phyloP scores from a whole-genome alignment of 768 basidiomycete genomes.

The Galerina marginata region DNA sequence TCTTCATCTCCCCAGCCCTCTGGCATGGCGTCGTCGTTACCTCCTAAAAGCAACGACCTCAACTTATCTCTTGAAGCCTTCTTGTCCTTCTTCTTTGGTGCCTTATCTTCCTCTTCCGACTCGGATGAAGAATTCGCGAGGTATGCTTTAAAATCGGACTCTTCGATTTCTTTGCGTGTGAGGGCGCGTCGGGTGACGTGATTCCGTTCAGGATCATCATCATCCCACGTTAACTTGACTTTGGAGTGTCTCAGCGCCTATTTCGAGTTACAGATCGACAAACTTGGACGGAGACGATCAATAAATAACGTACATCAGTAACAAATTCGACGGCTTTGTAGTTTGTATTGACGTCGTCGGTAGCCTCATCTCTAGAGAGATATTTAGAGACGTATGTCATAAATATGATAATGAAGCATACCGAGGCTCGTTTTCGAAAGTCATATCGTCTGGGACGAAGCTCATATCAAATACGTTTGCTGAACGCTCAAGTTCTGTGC shows the following conservation, averaged over 20 bases:
- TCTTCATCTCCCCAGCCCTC: slow-evolving; percentile 80
- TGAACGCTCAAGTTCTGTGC: slow-evolving; percentile 94
- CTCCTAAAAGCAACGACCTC: slow-evolving; percentile 75
- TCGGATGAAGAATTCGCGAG: slow-evolving; percentile 75
- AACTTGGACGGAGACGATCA: neutral
- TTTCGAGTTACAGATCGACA: neutral
- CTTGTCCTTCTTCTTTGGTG: slow-evolving; percentile 35
- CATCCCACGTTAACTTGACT: slow-evolving; percentile 98
- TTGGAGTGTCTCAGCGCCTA: slow-evolving; percentile 97
- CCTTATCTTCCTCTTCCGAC: slow-evolving; percentile 55
- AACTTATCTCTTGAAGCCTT: slow-evolving; percentile 67
- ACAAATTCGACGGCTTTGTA: slow-evolving; percentile 88
- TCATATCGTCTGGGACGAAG: slow-evolving; percentile 90
- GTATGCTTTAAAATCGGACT: slow-evolving; percentile 86
- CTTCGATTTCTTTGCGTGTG: slow-evolving; percentile 86
- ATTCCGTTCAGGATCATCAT: slow-evolving; percentile 89
- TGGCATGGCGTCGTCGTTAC: slow-evolving; percentile 69
- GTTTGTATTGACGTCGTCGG: slow-evolving; percentile 57
- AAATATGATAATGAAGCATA: slow-evolving; percentile 30
- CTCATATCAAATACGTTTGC: slow-evolving; percentile 96
- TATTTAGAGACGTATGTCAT: too few species aligned
- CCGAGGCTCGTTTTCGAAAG: slow-evolving; percentile 80
- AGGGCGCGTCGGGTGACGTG: slow-evolving; percentile 80
- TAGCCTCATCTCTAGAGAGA: slow-evolving; percentile 78
- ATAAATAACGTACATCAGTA: slow-evolving; percentile 74